Evolutionary conservation across 208 protist genomes (phyloP), one percentile per base, ranked within the genome.

Genomic region (Acanthamoeba sp.): DNA sequence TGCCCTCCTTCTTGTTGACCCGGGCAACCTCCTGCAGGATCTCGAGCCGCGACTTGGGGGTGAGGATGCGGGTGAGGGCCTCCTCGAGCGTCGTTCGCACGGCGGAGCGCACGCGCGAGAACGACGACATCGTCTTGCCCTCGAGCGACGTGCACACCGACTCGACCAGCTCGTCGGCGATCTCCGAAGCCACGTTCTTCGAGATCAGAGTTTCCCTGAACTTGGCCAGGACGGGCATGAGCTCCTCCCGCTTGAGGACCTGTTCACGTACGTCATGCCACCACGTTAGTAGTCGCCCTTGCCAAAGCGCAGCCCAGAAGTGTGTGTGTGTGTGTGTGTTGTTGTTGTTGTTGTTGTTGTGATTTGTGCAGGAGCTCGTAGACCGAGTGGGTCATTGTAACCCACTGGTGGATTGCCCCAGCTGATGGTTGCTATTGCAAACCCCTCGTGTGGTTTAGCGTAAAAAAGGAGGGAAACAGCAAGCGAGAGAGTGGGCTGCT

Each of bases 131-230:
- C 71, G 98, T 98, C 89, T 98, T 98, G 40, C 99, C 99, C 27
- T 97, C 93, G 3, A 99, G 96, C 32, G 96, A 98, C 9, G 97
- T 94, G 91, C 97, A 95, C 18, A 99, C 98, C 4, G 99, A 99
- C 42, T 97, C 97, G 94, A 98, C 99, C 84, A 99, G 97, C 80
- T 99, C 97, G 80, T 99, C 98, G 1, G 99, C 99, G 73, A 99
- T 98, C 55, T 99, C 98, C 3, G 97, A 95, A 0, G 99, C 99
- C 12, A 99, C 99, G 96, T 99, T 99, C 97, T 99, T 99, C 18
- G 76, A 91, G 36, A 99, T 99, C 24, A 99, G 97, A 95, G 99
- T 98, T 57, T 99, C 97, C 82, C 98, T 97, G 55, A 99, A 96
- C 73, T 97, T 92, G 10, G 97, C 97, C 62, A 99, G 97, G 40